Evolutionary conservation across 2,329 filamentous ascomycete species (phyloP), one percentile per base, ranked within the genome.

Genomic region (Nakataea oryzae): DNA sequence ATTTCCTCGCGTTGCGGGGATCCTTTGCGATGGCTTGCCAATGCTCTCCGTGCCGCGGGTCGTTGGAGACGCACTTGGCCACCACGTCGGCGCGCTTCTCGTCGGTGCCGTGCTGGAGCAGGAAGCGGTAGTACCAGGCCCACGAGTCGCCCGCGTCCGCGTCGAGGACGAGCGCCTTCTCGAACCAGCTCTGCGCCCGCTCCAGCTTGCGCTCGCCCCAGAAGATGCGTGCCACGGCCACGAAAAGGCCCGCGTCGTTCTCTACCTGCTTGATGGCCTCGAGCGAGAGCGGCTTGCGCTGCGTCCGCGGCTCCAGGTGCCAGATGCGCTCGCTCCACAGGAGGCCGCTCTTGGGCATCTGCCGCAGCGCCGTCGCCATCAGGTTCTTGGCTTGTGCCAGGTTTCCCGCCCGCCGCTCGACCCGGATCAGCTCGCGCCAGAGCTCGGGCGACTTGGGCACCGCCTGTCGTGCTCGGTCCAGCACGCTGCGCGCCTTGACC

Each of bases 241-340:
- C 89, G 71, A 97, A 96, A 4, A 99, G 81, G 26, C 88, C 82
- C 0, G 95, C 86, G 71, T 97, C 93, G 70, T 92, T 95, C 72
- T 97, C 95, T 7, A 96, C 91, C 74, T 96, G 96, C 77, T 96
- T 96, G 76, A 99, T 96, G 32, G 93, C 96, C 76, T 97, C 95
- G 57, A 97, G 80, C 62, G 89, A 90, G 64, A 93, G 86, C 3
- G 93, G 89, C 74, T 97, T 96, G 63, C 96, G 89, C 73, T 97
- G 92, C 47, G 95, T 96, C 60, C 95, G 87, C 32, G 89, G 79
- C 72, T 97, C 96, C 9, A 99, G 85, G 73, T 96, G 84, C 91
- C 93, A 96, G 72, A 99, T 97, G 66, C 91, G 91, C 77, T 99
- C 95, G 47, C 86, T 87, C 91, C 93, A 97, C 4, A 99, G 82